phyloP scores from a whole-genome alignment of 2,329 filamentous ascomycete genomes.

The Ilyonectria sp. region DNA sequence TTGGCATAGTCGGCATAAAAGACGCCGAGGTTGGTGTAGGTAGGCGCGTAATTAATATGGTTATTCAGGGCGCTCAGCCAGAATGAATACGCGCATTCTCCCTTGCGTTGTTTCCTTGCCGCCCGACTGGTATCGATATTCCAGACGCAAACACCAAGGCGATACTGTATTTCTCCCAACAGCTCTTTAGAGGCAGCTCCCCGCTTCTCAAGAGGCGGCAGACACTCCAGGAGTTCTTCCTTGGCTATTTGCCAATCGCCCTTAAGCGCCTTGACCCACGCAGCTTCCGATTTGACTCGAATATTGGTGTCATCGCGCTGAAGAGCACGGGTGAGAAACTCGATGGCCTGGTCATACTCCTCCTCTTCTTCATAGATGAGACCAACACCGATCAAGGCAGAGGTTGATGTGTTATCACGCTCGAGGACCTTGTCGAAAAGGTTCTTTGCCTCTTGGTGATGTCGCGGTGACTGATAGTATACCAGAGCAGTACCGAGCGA shows the following conservation, averaged over 20 bases:
- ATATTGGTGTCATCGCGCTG: constrained; percentile 81
- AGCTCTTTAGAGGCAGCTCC: constrained; percentile 74
- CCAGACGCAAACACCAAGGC: constrained; percentile 91
- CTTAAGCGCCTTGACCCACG: constrained; percentile 91
- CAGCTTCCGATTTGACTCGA: constrained; percentile 86
- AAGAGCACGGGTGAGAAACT: constrained; percentile 84
- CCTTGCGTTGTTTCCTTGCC: constrained; percentile 84
- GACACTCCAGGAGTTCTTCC: constrained; percentile 78
- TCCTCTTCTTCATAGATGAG: constrained; percentile 95
- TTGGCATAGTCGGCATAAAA: constrained; percentile 94
- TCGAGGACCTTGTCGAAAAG: constrained; percentile 87
- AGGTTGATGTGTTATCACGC: constrained; percentile 81
- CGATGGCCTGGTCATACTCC: constrained; percentile 85
- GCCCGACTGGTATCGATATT: constrained; percentile 81
- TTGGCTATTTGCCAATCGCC: constrained; percentile 81
- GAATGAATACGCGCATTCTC: constrained; percentile 79
- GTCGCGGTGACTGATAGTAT: constrained; percentile 88
- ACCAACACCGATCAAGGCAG: constrained; percentile 90
- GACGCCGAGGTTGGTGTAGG: constrained; percentile 91
- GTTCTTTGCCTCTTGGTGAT: constrained; percentile 89
- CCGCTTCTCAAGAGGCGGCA: constrained; percentile 75
- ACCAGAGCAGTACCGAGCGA: constrained; percentile 90
- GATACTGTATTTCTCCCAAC: constrained; percentile 88
- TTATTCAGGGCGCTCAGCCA: constrained; percentile 89
- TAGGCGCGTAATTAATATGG: constrained; percentile 88